Base-by-base conservation (phyloP, 2,329 filamentous ascomycete genomes). In the Colletotrichum chlorophyti region DNA sequence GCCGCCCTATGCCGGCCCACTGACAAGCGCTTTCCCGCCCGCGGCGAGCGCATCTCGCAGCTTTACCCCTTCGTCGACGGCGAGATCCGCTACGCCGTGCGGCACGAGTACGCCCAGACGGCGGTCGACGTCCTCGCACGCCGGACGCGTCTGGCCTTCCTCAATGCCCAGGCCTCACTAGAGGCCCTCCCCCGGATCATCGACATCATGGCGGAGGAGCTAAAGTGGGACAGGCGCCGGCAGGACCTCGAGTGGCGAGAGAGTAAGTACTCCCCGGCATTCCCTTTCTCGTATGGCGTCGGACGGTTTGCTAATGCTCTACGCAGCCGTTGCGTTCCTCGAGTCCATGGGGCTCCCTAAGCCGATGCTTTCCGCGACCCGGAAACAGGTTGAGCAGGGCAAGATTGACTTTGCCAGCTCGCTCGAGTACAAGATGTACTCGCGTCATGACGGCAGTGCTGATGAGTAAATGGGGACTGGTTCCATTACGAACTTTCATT, bases 1-100 rank as follows among this genome's bases (percentile, higher is more conserved):
- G 93, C 91, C 8, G 85, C 91, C 1, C 81, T 97, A 43, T 94
- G 90, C 66, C 80, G 83, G 14, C 87, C 91, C 0, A 96, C 92
- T 1, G 84, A 90, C 55, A 78, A 87, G 67, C 87, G 92, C 46
- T 97, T 93, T 80, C 93, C 93, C 3, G 88, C 93, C 27, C 84
- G 91, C 48, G 93, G 93, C 53, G 85, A 90, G 74, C 88, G 91
- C 62, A 89, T 97, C 62, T 89, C 90, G 3, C 75, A 83, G 14
- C 80, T 96, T 24, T 97, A 97, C 74, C 92, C 93, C 12, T 97
- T 95, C 73, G 86, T 97, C 23, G 93, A 97, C 68, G 93, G 93
- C 45, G 94, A 98, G 76, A 83, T 97, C 35, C 86, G 92, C 53
- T 97, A 97, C 71, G 92, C 92, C 21, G 87, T 96, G 35, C 82